Evolutionary conservation across 2,329 filamentous ascomycete genomes (phyloP).

Genomic region (Phialophora tarda): DNA sequence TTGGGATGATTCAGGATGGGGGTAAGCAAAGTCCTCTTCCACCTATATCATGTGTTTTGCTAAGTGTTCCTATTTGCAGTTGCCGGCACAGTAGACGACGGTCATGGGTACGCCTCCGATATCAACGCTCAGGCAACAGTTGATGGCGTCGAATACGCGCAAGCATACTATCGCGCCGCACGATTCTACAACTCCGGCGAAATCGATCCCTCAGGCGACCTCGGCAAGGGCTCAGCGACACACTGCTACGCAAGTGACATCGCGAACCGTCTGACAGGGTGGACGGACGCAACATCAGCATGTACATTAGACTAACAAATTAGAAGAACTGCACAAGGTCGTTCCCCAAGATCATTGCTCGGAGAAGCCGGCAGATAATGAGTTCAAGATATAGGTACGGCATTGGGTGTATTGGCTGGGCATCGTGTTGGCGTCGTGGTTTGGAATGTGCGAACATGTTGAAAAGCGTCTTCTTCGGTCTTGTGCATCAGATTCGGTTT

Average conservation of each 20-base stretch:
- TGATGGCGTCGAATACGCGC: constrained; percentile 38
- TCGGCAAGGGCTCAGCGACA: constrained; percentile 50
- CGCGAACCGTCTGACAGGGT: constrained; percentile 56
- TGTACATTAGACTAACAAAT: constrained; percentile 32
- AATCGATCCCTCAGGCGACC: constrained; percentile 43
- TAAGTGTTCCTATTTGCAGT: constrained; percentile 29
- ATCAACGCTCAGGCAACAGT: constrained; percentile 41
- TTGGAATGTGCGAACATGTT: neutral
- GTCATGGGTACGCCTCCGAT: constrained; percentile 46
- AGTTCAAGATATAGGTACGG: neutral
- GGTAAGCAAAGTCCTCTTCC: constrained; percentile 28
- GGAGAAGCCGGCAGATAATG: neutral
- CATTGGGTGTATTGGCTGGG: neutral
- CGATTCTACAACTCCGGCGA: constrained; percentile 52
- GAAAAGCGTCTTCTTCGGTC: neutral
- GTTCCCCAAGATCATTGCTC: neutral
- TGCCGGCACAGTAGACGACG: constrained; percentile 43
- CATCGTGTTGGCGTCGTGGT: neutral
- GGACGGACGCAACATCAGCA: constrained; percentile 41
- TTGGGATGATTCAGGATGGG: constrained; percentile 51
- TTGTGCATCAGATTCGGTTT: neutral
- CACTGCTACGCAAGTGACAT: constrained; percentile 60
- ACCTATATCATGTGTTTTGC: neutral
- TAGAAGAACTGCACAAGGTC: neutral
- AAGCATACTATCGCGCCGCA: constrained; percentile 46